Evolutionary conservation across 805 yeast species (phyloP).

Genomic region (Metschnikowia lochheadii): DNA sequence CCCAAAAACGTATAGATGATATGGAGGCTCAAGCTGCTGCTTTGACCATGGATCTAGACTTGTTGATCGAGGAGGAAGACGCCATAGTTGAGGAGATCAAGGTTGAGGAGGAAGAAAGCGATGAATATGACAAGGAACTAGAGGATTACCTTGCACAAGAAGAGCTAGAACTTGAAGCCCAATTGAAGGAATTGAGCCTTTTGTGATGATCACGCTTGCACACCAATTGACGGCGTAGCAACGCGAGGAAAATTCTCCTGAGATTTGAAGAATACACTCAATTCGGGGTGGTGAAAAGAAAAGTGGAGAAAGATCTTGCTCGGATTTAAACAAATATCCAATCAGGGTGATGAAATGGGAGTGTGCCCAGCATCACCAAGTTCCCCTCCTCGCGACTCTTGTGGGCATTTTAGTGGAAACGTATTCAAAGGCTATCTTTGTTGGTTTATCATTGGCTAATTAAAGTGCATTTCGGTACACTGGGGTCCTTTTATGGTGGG

Average conservation of each 20-base stretch:
- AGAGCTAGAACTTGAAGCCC: conserved; percentile 19
- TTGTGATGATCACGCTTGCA: background rate
- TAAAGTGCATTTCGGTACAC: background rate
- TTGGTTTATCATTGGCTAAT: background rate
- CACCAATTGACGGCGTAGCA: background rate
- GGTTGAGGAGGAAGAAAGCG: background rate
- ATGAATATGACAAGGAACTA: conserved; percentile 12
- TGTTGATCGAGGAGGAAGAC: conserved; percentile 9
- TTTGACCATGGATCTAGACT: conserved; percentile 10
- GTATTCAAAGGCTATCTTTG: background rate
- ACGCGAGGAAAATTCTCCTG: too few relatives aligned
- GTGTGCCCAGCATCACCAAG: background rate
- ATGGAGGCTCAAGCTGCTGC: conserved; percentile 13
- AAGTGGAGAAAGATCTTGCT: background rate
- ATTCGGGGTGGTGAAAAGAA: background rate
- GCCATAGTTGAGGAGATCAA: background rate
- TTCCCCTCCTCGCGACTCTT: background rate
- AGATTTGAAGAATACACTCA: too few relatives aligned
- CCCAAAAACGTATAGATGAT: conserved; percentile 2
- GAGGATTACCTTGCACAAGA: conserved; percentile 14
- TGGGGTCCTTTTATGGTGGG: background rate
- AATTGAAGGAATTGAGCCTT: conserved; percentile 10
- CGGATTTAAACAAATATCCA: background rate
- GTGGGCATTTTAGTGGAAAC: background rate
- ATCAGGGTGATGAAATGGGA: background rate